Evolutionary conservation across 1,139 yeast species (phyloP), one percentile per base, ranked within the genome.

Genomic region (Candida sp.): DNA sequence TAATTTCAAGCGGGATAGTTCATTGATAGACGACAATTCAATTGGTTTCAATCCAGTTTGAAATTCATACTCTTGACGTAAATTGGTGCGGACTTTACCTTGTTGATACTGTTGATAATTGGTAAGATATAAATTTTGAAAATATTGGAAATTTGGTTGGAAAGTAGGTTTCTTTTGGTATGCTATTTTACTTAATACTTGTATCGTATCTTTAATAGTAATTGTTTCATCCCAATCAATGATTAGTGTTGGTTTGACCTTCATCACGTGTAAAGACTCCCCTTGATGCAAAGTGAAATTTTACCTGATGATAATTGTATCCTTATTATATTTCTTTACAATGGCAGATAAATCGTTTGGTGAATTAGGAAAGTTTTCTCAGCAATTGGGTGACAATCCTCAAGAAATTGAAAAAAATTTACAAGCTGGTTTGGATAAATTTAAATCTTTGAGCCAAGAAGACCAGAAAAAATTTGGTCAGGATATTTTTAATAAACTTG

Each of bases 201-300:
- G 58, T 35, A 83, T 75, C 1, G 91, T 83, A 57, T 85, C 91
- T 12, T 58, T 52, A 6, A 56, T 50, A 0, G 91, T 83, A 23
- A 82, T 68, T 0, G 91, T 84, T 45, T 84, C 91, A 56, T 85
- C 93, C 84, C 87, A 85, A 55, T 85, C 93, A 2, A 77, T 55
- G 1, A 79, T 66, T 15, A 32, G 6, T 12, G 34, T 32, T 32
- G 34, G 34, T 32, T 32, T 32, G 19, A 32, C 7, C 34, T 32
- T 32, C 34, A 32, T 32, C 34, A 32, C 34, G 34, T 32, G 34
- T 9, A 12, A 6, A 9, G 6, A 12, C 6, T 12, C 11, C 29
- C 11, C 29, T 11, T 25, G 29, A 35, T 21, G 7, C 7, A 8
- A 22, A 21, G 38, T 21, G n/a, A 22, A 22, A 21, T 21, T 35